Evolutionary conservation across 805 yeast genomes (phyloP), one percentile per base, ranked within the genome.

Genomic region (Teunomyces kruisii): DNA sequence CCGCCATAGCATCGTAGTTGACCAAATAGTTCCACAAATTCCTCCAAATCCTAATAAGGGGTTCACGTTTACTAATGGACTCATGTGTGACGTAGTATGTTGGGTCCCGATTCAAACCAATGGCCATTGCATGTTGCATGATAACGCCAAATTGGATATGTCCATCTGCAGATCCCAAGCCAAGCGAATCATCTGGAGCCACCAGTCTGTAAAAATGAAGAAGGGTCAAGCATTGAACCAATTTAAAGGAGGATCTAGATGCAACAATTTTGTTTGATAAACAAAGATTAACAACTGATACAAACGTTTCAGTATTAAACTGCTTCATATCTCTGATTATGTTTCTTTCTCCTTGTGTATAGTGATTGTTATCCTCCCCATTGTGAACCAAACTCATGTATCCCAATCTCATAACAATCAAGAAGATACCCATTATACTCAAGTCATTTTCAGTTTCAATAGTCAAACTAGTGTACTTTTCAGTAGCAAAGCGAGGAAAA

Each of bases 51-150:
- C 53, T 51, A 14, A 59, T 55, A 14, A 65, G 55, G 1, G 52
- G 35, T 16, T 57, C 57, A 12, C 61, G 57, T 26, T 63, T 66
- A 38, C 56, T 52, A 17, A 72, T 66, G 15, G 59, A 44, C 17
- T 59, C 64, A 43, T 65, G 68, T 5, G 66, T 52, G 7, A 45
- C 44, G 44, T 61, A 70, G 32, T 45, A 53, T 10, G 60, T 52
- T 1, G 77, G 76, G 46, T 72, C 76, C 9, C 76, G 53, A 48
- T 71, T 64, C 35, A 70, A 54, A 0, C 77, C 76, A 35, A 70
- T 68, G 3, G 73, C 59, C 35, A 67, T 41, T 0, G 76, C 74
- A 43, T 70, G 76, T 26, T 57, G 61, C 9, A 68, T 56, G 6
- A 65, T 62, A 2, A 64, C 58, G 0, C 75, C 74, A 39, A 71